These are phyloP conservation scores for Salix purpurea DNA, from an alignment of 345 rosid species.

Conservation along the genomic window DNA sequence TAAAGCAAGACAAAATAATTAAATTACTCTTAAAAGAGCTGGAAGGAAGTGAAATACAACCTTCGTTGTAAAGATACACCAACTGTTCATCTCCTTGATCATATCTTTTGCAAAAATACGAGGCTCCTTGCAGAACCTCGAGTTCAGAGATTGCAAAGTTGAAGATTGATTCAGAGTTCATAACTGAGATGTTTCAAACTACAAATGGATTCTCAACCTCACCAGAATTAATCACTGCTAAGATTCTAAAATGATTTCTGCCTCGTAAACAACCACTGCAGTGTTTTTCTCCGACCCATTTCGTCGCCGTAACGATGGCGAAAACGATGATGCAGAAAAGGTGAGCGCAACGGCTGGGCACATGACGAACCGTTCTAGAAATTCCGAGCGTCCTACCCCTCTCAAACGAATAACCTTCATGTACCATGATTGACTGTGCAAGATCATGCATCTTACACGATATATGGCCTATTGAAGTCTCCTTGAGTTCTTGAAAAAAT, in stretches of 20 bases:
- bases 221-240: neutral
- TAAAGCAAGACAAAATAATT: too few relatives aligned
- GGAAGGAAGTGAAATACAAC: neutral
- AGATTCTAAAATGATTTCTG: neutral
- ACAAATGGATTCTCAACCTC: neutral
- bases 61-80: neutral
- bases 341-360: neutral
- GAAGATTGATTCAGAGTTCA: slow-evolving; percentile 14
- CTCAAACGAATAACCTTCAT: neutral
- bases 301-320: neutral
- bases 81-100: slow-evolving; percentile 4
- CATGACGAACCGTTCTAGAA: neutral
- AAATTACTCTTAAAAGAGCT: too few relatives aligned
- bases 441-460: slow-evolving; percentile 27
- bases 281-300: neutral
- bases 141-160: slow-evolving; percentile 13
- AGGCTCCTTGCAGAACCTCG: fast-evolving
- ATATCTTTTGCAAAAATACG: neutral
- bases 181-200: slow-evolving; percentile 21
- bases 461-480: neutral
- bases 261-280: neutral
- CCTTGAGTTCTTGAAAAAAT: slow-evolving; percentile 3
- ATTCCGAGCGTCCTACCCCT: neutral
- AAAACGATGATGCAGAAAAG: neutral
- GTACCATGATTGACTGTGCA: neutral